Evolutionary conservation across 2,329 filamentous ascomycete species (phyloP).

Genomic region (Lachnellula willkommii): DNA sequence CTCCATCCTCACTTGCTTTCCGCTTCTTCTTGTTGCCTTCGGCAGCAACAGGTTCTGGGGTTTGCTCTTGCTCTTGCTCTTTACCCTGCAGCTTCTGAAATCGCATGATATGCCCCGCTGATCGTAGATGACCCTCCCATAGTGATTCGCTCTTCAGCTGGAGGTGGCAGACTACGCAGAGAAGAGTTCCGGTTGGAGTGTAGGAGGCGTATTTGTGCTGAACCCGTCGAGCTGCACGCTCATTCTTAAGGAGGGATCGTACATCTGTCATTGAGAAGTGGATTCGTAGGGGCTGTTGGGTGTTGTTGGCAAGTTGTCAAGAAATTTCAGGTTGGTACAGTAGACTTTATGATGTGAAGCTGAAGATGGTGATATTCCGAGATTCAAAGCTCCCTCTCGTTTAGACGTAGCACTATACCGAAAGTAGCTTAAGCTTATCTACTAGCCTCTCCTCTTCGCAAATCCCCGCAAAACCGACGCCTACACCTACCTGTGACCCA

Average conservation of each 20-base stretch:
- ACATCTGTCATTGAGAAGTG: conserved; percentile 66
- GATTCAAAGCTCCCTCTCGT: background rate
- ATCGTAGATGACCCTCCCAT: conserved; percentile 59
- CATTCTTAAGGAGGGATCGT: conserved; percentile 71
- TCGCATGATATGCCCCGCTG: conserved; percentile 39
- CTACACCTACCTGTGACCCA: background rate
- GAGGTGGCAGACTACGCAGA: conserved; percentile 62
- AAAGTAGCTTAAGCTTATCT: too few species aligned
- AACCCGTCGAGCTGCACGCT: conserved; percentile 68
- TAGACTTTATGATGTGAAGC: background rate
- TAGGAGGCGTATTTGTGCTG: conserved; percentile 65
- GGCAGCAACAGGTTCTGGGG: conserved; percentile 2
- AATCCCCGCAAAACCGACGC: conserved; percentile 7
- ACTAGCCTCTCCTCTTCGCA: background rate
- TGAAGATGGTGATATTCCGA: conserved; percentile 1
- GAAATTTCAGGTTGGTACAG: background rate
- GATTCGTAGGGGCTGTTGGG: background rate
- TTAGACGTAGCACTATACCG: too few species aligned
- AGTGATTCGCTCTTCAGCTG: conserved; percentile 59
- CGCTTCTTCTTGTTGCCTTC: conserved; percentile 42
- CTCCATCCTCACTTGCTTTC: conserved; percentile 39
- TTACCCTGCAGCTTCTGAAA: conserved; percentile 27
- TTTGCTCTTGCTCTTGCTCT: conserved; percentile 9
- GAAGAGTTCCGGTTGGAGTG: conserved; percentile 60
- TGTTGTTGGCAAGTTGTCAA: background rate